A percentile compares a stretch with the other conserved stretches of the same genome.
Conservation (phyloP, 164 flowering plant species). For the Buxus sempervirens region DNA sequence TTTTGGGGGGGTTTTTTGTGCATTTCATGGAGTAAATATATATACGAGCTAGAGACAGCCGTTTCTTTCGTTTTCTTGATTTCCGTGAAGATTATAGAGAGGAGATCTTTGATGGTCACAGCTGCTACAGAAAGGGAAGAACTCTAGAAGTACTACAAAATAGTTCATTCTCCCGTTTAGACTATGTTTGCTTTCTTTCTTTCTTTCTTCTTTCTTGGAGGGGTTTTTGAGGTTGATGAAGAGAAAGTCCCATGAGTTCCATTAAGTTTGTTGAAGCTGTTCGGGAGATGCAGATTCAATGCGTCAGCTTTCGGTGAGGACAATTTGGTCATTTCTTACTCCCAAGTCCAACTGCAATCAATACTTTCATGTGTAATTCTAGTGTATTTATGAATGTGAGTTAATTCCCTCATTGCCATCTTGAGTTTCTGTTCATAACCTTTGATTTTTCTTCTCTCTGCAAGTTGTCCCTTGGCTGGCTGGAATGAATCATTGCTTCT, state of each 20-base stretch:
- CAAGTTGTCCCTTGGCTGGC: no score
- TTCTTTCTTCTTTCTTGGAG: no score
- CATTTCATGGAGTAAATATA: not conserved
- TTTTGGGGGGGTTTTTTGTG: not conserved
- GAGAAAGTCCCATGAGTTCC: slow-evolving; percentile 49
- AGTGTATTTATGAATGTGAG: slow-evolving; percentile 16
- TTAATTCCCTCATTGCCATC: not conserved
- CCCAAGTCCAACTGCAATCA: slow-evolving; percentile 23
- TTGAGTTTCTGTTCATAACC: no score
- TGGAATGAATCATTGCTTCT: no score
- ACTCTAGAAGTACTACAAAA: not conserved
- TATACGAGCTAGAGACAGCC: no score
- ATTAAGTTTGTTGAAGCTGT: slow-evolving; percentile 24
- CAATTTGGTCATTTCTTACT: slow-evolving; percentile 8
- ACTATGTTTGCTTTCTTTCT: not conserved
- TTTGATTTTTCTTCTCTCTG: no score
- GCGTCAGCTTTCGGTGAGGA: slow-evolving; percentile 3
- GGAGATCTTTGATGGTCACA: not conserved
- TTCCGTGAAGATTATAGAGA: not conserved
- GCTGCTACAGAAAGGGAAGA: not conserved
- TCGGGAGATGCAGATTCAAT: no score
- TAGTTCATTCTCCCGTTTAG: not conserved
- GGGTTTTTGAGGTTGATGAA: slow-evolving; percentile 14
- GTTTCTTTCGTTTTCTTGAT: slow-evolving; percentile 1
- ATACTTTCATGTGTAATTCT: slow-evolving; percentile 20